Conservation (phyloP, 2,329 filamentous ascomycete species). For the Penicillium janthinellum region DNA sequence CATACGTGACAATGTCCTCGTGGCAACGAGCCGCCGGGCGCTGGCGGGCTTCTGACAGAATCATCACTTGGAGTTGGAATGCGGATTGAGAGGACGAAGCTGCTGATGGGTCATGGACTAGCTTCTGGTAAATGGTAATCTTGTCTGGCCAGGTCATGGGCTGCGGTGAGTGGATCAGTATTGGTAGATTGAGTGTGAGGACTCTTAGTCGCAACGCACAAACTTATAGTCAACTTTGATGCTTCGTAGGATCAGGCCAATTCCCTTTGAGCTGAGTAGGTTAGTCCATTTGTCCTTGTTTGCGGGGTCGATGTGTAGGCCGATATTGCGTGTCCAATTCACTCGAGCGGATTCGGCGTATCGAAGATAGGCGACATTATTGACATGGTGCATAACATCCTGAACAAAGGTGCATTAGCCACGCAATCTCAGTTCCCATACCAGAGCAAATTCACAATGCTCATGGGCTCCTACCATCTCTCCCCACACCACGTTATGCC, state of each 20-base stretch:
- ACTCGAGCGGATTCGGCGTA: constrained; percentile 81
- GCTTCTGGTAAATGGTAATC: constrained; percentile 80
- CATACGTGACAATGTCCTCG: constrained; percentile 80
- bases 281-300: constrained; percentile 67
- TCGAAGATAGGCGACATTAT: constrained; percentile 80
- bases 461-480: constrained; percentile 67
- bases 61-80: constrained; percentile 57
- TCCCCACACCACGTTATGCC: constrained; percentile 75
- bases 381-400: constrained; percentile 70
- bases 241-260: constrained; percentile 76
- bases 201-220: constrained; percentile 53
- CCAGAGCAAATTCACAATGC: neutral
- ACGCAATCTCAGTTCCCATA: neutral
- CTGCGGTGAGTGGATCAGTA: constrained; percentile 44
- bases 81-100: constrained; percentile 33
- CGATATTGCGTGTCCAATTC: constrained; percentile 75
- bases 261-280: constrained; percentile 65
- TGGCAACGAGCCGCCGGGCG: constrained; percentile 71
- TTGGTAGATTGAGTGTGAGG: too few relatives aligned
- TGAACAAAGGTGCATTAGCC: constrained; percentile 31
- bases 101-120: constrained; percentile 56
- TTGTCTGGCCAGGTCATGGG: constrained; percentile 82
- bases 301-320: constrained; percentile 60
- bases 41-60: constrained; percentile 75
- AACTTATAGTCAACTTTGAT: constrained; percentile 88